Base-by-base conservation (phyloP, 192 early-diverging fungal species). In the Coemansia sp. region DNA sequence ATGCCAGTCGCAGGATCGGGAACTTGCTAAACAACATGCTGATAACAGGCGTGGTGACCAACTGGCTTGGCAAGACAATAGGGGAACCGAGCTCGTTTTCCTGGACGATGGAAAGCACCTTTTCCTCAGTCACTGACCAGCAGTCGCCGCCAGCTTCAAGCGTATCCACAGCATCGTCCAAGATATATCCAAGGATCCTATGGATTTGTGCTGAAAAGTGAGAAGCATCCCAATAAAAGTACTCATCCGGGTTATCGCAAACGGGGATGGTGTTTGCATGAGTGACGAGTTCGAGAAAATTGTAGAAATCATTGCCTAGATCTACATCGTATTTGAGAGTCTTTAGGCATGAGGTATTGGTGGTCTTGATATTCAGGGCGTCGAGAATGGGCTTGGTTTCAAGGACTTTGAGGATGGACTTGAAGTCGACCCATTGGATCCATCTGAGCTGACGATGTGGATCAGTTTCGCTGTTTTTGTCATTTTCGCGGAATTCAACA, bases 291-390 rank as follows among this genome's bases (percentile, higher is more conserved):
- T 79, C 76, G 30, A 79, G 62, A 41, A 79, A 79, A 54, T 79
- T 79, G 70, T 79, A 79, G 68, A 79, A 79, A 52, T 79, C 76
- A 44, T 72, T 79, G 33, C 76, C 76, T 60, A 79, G 41, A 34
- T 79, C 76, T 0, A 73, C 70, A 25, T 72, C 76, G 31, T 79
- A 79, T 41, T 79, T 73, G 4, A 79, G 59, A 13, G 76, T 73
- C 20, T 68, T 59, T 30, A 79, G 48, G 31, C 76, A 79, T 7
- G 76, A 69, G 22, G 31, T 58, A 20, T 68, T 68, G 17, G 63
- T 79, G 50, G 68, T 79, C 6, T 56, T 67, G 17, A 79, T 79
- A 25, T 73, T 61, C 27, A 79, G 54, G 27, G 76, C 63, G 6
- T 79, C 70, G 25, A 79, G 64, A 2, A 79, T 68, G 0, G 67